A percentile compares a stretch with the other conserved stretches of the same genome.
Evolutionary conservation across 768 basidiomycete genomes (phyloP).

Genomic region (Nidularia pulvinata): DNA sequence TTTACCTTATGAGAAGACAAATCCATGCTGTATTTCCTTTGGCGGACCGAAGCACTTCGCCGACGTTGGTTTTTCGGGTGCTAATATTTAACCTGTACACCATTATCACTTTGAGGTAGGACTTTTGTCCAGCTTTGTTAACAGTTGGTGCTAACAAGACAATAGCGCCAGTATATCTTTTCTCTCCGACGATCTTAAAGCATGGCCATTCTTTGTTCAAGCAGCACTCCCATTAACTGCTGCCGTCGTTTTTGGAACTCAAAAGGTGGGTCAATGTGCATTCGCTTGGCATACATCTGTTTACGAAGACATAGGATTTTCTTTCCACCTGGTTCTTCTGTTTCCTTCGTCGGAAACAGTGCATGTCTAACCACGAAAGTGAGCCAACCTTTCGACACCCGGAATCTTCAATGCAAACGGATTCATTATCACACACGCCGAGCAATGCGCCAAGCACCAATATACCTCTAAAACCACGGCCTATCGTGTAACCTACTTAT

Average conservation of each 20-base stretch:
- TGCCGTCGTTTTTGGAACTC: constrained; percentile 46
- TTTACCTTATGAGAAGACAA: constrained; percentile 33
- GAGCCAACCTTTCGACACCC: not conserved
- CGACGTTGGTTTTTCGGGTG: constrained; percentile 33
- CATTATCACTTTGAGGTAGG: constrained; percentile 40
- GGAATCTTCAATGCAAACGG: not conserved
- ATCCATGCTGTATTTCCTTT: constrained; percentile 41
- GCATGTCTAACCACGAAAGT: not conserved
- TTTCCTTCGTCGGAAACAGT: constrained; percentile 8
- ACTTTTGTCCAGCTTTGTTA: not conserved
- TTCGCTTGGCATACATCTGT: not conserved
- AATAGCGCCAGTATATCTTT: constrained; percentile 35
- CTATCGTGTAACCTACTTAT: not conserved
- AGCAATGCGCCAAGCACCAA: too few species aligned
- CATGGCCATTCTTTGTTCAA: constrained; percentile 45
- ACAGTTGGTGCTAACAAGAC: constrained; percentile 1
- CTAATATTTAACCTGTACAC: constrained; percentile 44
- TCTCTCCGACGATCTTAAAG: constrained; percentile 18
- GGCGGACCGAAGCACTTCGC: constrained; percentile 29
- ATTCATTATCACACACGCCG: not conserved
- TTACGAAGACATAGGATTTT: constrained; percentile 29
- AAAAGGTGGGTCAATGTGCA: constrained; percentile 30
- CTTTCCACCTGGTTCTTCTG: constrained; percentile 32
- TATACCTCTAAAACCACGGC: not conserved
- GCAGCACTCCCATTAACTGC: constrained; percentile 53